phyloP scores from a whole-genome alignment of 2,329 filamentous ascomycete species.

The Diaporthe citrichinensis region DNA sequence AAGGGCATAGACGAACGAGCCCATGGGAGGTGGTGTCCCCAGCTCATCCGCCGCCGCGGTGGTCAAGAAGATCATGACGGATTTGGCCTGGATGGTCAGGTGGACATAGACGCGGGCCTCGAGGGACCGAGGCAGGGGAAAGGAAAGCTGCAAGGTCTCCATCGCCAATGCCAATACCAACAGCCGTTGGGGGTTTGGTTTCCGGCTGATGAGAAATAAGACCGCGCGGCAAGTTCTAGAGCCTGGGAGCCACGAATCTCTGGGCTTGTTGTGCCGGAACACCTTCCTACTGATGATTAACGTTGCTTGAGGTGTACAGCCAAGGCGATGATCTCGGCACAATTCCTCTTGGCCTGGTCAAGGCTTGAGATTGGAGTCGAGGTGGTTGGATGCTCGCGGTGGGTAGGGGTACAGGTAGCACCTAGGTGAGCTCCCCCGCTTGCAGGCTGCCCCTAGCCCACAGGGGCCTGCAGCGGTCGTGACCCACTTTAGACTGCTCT shows the following conservation, averaged over 20 bases:
- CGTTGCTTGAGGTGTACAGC: constrained; percentile 20
- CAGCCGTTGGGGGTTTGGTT: neutral
- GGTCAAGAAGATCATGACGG: constrained; percentile 72
- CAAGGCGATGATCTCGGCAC: constrained; percentile 23
- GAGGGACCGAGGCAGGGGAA: constrained; percentile 71
- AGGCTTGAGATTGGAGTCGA: neutral
- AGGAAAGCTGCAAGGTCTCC: constrained; percentile 63
- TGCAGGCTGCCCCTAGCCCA: constrained; percentile 9
- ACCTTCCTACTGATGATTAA: neutral
- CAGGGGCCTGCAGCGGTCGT: neutral
- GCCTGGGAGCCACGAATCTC: neutral
- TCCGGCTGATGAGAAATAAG: neutral
- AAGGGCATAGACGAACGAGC: constrained; percentile 94
- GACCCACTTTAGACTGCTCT: constrained; percentile 11
- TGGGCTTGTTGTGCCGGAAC: neutral
- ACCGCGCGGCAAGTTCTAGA: neutral
- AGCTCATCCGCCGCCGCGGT: constrained; percentile 68
- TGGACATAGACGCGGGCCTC: constrained; percentile 74
- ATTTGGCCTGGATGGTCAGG: constrained; percentile 70
- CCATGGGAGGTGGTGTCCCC: constrained; percentile 71
- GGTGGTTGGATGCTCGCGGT: neutral
- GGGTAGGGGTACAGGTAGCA: neutral
- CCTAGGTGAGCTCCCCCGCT: constrained; percentile 1
- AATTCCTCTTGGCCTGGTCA: constrained; percentile 14
- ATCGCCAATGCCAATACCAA: constrained; percentile 6